These are phyloP conservation scores for Termitomyces sp. DNA, from an alignment of 768 basidiomycete species.

Conservation along the genomic window DNA sequence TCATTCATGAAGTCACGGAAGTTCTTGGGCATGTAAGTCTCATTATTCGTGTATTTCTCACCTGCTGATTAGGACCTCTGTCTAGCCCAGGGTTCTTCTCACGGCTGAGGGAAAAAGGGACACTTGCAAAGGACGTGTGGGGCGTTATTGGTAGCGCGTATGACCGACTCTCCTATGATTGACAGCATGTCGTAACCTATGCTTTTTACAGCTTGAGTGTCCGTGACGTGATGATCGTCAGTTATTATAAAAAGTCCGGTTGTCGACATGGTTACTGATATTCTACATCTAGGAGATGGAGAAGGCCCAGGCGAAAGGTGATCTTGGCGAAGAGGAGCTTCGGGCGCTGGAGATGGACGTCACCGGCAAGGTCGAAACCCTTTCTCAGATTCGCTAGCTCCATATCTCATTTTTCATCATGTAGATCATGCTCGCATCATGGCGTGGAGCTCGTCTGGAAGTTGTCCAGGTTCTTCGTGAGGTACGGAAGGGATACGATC, in stretches of 20 bases:
- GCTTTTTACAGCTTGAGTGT: conserved; percentile 55
- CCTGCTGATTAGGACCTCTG: neutral
- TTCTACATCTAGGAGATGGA: conserved; percentile 67
- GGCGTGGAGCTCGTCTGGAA: conserved; percentile 96
- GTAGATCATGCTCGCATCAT: conserved; percentile 92
- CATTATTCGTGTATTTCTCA: conserved; percentile 4
- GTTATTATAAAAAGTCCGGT: conserved; percentile 7
- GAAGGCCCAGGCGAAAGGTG: conserved; percentile 84
- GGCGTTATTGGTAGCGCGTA: conserved; percentile 95
- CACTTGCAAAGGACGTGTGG: conserved; percentile 94
- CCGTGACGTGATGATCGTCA: conserved; percentile 67
- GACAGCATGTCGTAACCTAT: conserved; percentile 4
- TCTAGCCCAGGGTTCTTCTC: conserved; percentile 89
- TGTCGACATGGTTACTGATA: neutral
- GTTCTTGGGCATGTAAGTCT: conserved; percentile 82
- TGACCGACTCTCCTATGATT: conserved; percentile 28
- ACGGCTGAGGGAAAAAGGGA: conserved; percentile 89
- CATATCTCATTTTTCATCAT: neutral
- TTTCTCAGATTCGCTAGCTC: neutral
- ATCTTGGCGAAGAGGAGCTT: conserved; percentile 81
- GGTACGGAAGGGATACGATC: conserved; percentile 20
- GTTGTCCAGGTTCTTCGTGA: conserved; percentile 87
- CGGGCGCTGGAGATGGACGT: conserved; percentile 88
- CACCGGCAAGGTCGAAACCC: conserved; percentile 74
- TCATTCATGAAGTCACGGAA: conserved; percentile 89